Conservation (phyloP, 1,284 basidiomycete species). For the Pyrrhoderma noxium region DNA sequence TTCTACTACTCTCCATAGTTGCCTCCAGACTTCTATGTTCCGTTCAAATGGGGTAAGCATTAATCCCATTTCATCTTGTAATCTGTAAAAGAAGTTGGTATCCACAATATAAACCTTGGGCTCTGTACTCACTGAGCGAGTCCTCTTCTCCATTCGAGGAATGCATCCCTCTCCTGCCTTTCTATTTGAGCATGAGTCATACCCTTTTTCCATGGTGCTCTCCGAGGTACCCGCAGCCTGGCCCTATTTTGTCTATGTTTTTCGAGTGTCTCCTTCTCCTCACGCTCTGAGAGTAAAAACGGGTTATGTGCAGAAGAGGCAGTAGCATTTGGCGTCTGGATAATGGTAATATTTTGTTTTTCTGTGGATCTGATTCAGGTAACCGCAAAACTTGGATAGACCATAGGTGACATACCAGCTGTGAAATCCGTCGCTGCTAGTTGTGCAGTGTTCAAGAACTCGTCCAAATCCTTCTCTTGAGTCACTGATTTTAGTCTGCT, state of each 20-base stretch:
- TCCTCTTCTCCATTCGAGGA: conserved; percentile 86
- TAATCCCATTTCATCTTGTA: conserved; percentile 75
- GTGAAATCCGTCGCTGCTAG: conserved; percentile 95
- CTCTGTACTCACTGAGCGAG: conserved; percentile 68
- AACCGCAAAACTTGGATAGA: background rate
- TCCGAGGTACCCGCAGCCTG: conserved; percentile 74
- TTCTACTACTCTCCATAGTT: conserved; percentile 92
- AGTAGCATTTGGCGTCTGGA: conserved; percentile 53
- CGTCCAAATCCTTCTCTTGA: conserved; percentile 93
- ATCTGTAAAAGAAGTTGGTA: conserved; percentile 32
- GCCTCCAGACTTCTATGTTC: conserved; percentile 94
- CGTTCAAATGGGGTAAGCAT: conserved; percentile 93
- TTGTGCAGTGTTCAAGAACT: conserved; percentile 93
- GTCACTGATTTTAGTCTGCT: conserved; percentile 87
- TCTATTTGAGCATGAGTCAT: conserved; percentile 78
- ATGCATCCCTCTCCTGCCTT: conserved; percentile 79
- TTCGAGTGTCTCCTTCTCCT: conserved; percentile 69
- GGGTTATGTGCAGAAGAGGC: conserved; percentile 63
- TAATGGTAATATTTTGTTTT: conserved; percentile 86
- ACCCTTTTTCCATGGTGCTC: conserved; percentile 78
- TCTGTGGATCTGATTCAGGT: conserved; percentile 42
- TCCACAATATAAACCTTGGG: conserved; percentile 13
- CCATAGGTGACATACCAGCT: conserved; percentile 59
- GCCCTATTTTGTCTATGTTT: conserved; percentile 71
- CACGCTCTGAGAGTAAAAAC: conserved; percentile 77